Percentiles rank a stretch among this genome's conserved stretches.
phyloP scores from a whole-genome alignment of 495 filamentous ascomycete genomes.

The Lepidopterella palustris region DNA sequence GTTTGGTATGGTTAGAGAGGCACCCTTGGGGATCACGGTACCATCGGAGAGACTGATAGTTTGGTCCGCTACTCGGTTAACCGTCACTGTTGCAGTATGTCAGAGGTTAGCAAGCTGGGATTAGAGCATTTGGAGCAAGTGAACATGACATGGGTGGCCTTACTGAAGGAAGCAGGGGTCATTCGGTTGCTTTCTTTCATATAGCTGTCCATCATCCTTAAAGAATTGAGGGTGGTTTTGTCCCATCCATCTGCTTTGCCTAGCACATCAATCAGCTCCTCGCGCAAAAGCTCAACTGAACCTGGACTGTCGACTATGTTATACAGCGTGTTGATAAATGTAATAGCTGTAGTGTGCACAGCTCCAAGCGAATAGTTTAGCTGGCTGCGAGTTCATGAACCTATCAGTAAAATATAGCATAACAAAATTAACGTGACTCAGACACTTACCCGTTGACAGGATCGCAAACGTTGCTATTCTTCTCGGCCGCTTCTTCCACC shows the following conservation, averaged over 20 bases:
- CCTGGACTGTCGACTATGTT: conserved; percentile 46
- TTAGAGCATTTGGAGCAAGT: no score
- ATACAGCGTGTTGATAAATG: conserved; percentile 24
- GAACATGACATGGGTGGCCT: conserved; percentile 7
- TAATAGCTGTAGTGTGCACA: conserved; percentile 23
- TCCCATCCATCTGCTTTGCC: conserved; percentile 28
- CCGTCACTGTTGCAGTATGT: conserved; percentile 3
- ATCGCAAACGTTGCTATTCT: background rate
- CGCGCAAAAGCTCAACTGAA: conserved; percentile 43
- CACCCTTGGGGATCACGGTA: conserved; percentile 18
- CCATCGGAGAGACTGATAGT: conserved; percentile 22
- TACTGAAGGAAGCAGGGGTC: conserved; percentile 36
- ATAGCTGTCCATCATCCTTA: conserved; percentile 50
- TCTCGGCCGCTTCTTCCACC: conserved; percentile 14
- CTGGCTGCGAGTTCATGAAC: no score
- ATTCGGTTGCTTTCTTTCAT: conserved; percentile 47
- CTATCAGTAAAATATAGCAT: no score
- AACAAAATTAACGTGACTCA: no score
- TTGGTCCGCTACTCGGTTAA: conserved; percentile 14
- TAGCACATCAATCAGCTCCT: conserved; percentile 45
- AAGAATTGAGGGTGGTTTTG: conserved; percentile 37
- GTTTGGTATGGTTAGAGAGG: background rate
- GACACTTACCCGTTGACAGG: no score
- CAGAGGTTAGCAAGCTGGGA: background rate
- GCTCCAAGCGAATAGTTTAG: conserved; percentile 2